Base-by-base conservation (phyloP, 164 flowering plant species). In the Taxillus chinensis region DNA sequence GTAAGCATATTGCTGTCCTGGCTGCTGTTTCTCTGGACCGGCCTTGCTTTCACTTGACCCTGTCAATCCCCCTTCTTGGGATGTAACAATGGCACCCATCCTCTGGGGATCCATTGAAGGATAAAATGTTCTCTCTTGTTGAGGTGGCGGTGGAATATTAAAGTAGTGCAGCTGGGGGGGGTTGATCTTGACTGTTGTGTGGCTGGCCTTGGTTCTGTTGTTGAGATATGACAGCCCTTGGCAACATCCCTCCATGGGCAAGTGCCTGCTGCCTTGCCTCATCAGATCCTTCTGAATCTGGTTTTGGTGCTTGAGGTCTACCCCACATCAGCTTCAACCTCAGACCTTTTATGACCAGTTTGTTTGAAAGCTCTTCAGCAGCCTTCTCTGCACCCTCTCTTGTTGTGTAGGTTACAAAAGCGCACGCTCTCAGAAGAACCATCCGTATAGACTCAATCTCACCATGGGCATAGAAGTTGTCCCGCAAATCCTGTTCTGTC, bases 91-190 rank as follows among this genome's bases (percentile, higher is more conserved):
- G 5, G 95, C 96, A 57, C 98, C 96, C 96, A 92, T 92, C 60
- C 98, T 79, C 59, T 89, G 95, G 46, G 98, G 96, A 69, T 92
- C 96, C 96, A 92, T 89, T 1, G 96, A 90, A 7, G 98, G 97
- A 72, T 90, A 93, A 60, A 68, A 85, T 2, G 82, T 55, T 60
- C 96, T 77, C 16, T 83, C 93, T n/a, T 79, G 89, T 62, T 73
- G 83, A 51, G 86, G 83, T 55, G 92, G 87, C 11, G 87, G 58
- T 39, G 59, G 90, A 52, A 88, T 84, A 46, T 84, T 92, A 72
- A 81, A 92, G 68, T 90, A 90, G 10, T 80, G 87, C 75, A 77
- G 70, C 0, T 64, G 76, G 76, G 0, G 73, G 73, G 5, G 8
- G 56, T 66, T 83, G 92, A 65, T 84, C 87, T 57, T 78, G 86